These are phyloP conservation scores for Henckelia pumila DNA, from an alignment of 257 asterid species.

Conservation along the genomic window DNA sequence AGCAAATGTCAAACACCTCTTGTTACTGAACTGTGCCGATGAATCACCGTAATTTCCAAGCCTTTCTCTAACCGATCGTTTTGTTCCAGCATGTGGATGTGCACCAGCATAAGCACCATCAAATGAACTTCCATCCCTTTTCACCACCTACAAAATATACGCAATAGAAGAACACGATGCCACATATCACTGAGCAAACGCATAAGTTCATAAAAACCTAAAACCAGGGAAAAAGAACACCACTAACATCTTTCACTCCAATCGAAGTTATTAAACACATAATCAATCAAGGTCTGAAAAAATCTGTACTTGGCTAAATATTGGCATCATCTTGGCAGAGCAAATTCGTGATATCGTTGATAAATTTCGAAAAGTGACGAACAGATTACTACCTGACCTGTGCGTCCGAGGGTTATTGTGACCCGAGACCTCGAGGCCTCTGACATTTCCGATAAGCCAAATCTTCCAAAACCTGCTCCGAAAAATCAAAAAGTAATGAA, in stretches of 20 bases:
- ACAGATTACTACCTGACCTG: conserved; percentile 57
- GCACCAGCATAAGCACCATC: conserved; percentile 34
- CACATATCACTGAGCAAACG: neutral
- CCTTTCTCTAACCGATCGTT: conserved; percentile 79
- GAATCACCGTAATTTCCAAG: conserved; percentile 65
- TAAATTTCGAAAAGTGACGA: neutral
- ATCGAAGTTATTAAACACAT: neutral
- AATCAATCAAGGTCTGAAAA: neutral
- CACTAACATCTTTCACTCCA: neutral
- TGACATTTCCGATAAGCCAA: conserved; percentile 46
- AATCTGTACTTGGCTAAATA: neutral
- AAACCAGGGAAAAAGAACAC: neutral
- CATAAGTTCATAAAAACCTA: neutral
- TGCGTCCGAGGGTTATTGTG: conserved; percentile 81
- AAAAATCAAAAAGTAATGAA: conserved; percentile 17
- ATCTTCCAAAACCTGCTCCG: conserved; percentile 25
- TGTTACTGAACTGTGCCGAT: conserved; percentile 35
- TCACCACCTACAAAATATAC: conserved; percentile 61
- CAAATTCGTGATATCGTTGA: neutral
- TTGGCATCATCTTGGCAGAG: neutral
- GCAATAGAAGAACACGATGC: neutral
- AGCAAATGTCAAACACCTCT: conserved; percentile 50
- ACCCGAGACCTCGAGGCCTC: conserved; percentile 73
- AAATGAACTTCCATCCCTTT: conserved; percentile 45
- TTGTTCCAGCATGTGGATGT: conserved; percentile 50